Conservation (phyloP, 2,329 filamentous ascomycete species). For the Didymella glomerata region DNA sequence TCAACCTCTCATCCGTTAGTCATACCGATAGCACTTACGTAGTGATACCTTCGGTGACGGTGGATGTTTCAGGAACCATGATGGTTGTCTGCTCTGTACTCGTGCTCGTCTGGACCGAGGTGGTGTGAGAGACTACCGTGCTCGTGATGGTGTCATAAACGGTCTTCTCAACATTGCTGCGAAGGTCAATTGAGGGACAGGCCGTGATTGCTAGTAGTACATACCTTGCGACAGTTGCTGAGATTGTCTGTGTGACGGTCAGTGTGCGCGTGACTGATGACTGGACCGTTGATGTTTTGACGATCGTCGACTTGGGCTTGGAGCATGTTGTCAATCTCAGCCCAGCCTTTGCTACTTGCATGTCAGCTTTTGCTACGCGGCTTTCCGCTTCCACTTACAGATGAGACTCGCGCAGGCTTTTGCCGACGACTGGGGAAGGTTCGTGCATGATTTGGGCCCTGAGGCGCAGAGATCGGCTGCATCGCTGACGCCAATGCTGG, state of each 20-base stretch:
- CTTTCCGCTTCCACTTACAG: background rate
- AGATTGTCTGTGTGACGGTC: background rate
- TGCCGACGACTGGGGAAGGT: background rate
- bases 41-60: background rate
- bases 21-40: background rate
- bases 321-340: slow-evolving; percentile 5
- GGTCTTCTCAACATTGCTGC: background rate
- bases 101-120: background rate
- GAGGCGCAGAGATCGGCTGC: slow-evolving; percentile 1
- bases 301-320: background rate
- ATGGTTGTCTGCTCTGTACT: background rate
- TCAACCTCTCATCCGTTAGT: too few relatives aligned
- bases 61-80: background rate
- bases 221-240: background rate
- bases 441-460: background rate
- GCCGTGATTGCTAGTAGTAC: background rate
- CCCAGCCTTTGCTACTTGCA: background rate
- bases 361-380: background rate
- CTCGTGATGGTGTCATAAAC: background rate
- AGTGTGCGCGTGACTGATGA: background rate
- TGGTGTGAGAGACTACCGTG: background rate
- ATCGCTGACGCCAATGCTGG: background rate
- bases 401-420: background rate
- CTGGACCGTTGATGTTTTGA: background rate
- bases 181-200: background rate